Evolutionary conservation across 2,329 filamentous ascomycete species (phyloP), one percentile per base, ranked within the genome.

Genomic region (Dothideomycetes sp.): DNA sequence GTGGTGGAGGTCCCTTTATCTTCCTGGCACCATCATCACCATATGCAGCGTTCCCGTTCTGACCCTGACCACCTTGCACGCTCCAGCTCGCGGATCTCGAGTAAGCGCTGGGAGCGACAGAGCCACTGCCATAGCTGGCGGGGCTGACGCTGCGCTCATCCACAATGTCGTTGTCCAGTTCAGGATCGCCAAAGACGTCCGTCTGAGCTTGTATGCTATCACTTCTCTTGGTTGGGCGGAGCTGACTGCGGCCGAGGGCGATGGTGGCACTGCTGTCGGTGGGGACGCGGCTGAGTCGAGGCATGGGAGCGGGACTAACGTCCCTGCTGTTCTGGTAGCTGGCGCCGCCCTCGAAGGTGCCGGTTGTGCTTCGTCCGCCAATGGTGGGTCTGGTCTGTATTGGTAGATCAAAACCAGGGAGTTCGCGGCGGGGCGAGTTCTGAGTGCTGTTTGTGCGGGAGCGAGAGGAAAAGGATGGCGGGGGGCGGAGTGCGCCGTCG

Each of bases 281-380:
- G 3, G 69, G 65, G 9, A 68, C 64, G 35, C 69, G 72, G 41
- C 64, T 59, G n/a, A 72, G 59, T 49, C 68, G 65, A 32, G 60
- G 63, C 43, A 57, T 60, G 42, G 50, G 47, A 24, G 62, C 59
- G 19, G 73, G 70, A 2, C 68, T 68, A 22, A 69, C 61, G 36
- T 77, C 73, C 40, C 69, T 59, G 34, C 70, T 65, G 18, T 40
- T 40, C 5, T 35, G 17, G n/a, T 27, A 27, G 31, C 39, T 41
- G 5, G 34, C 52, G 3, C 72, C 68, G 3, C 71, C 68, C 55
- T 81, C 75, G 47, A 77, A 77, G 30, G 75, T 79, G 11, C 68
- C 63, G 12, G 69, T 65, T 38, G 76, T 68, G 47, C 58, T 27
- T 7, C 22, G 22, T 7, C 7, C 22, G 22, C 22, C 63, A 3